Conservation (phyloP, 2,329 filamentous ascomycete genomes). For the Fusarium tjaetaba region DNA sequence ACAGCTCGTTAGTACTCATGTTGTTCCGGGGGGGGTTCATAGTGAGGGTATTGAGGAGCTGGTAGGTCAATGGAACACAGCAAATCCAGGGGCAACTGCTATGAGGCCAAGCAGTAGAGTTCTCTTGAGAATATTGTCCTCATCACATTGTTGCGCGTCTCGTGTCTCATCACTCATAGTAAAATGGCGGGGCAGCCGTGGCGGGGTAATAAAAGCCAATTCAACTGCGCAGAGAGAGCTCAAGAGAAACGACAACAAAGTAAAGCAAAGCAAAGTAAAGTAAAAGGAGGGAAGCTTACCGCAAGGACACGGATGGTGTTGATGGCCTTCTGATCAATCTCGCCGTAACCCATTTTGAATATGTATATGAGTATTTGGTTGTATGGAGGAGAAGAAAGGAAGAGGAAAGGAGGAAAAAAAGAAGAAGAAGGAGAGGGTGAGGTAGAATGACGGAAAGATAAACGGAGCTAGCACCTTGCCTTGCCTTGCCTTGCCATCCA, state of each 20-base stretch:
- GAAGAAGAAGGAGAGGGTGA: slow-evolving; percentile 32
- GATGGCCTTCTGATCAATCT: slow-evolving; percentile 89
- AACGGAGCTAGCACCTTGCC: slow-evolving; percentile 30
- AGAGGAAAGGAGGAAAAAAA: slow-evolving; percentile 39
- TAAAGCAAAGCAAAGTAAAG: slow-evolving; percentile 13
- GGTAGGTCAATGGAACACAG: not conserved
- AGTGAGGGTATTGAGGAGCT: not conserved
- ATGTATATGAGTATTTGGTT: slow-evolving; percentile 44
- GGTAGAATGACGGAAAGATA: slow-evolving; percentile 42
- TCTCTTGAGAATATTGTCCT: slow-evolving; percentile 6
- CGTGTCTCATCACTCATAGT: slow-evolving; percentile 16
- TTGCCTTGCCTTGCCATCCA: not conserved
- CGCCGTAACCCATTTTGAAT: slow-evolving; percentile 84
- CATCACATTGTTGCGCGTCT: slow-evolving; percentile 23
- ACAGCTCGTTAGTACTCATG: slow-evolving; percentile 40
- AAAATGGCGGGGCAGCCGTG: slow-evolving; percentile 45
- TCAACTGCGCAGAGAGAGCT: slow-evolving; percentile 46
- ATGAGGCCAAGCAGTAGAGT: not conserved
- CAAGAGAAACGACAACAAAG: slow-evolving; percentile 43
- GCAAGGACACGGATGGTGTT: slow-evolving; percentile 98
- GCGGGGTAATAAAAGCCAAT: slow-evolving; percentile 49
- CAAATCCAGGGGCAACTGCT: not conserved
- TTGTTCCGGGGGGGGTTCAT: not conserved
- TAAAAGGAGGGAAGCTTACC: slow-evolving; percentile 66
- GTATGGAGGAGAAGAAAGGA: slow-evolving; percentile 37